These are phyloP conservation scores for Phylloporus rhodoxanthus DNA, from an alignment of 768 basidiomycete species.

Conservation along the genomic window DNA sequence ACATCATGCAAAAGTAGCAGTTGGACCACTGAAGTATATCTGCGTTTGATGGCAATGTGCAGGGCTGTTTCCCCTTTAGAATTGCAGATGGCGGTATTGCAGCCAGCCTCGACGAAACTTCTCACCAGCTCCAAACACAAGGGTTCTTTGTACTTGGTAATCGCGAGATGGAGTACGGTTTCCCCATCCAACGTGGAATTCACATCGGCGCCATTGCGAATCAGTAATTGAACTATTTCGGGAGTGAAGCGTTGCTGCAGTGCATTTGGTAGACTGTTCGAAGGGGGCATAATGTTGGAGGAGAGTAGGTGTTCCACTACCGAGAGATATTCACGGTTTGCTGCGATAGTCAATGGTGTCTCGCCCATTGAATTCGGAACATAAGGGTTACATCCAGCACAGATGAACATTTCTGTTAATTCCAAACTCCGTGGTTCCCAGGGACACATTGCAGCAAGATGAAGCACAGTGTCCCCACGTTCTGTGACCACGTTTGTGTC, in stretches of 20 bases:
- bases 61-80: too few species aligned
- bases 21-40: too few species aligned
- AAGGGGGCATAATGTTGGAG: background rate
- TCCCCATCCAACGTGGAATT: background rate
- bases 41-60: too few species aligned
- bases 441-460: background rate
- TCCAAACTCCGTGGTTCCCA: too few species aligned
- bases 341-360: background rate
- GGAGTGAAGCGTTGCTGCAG: too few species aligned
- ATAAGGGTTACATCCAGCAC: background rate
- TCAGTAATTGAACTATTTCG: too few species aligned
- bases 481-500: background rate
- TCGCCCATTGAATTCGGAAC: background rate
- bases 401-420: background rate
- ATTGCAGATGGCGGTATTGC: too few species aligned
- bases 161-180: background rate
- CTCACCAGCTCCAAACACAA: background rate
- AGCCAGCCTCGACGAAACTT: too few species aligned
- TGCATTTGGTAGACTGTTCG: too few species aligned
- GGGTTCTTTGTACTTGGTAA: background rate
- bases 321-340: background rate
- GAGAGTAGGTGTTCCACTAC: background rate
- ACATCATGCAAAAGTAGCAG: too few species aligned
- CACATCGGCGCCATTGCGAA: too few species aligned
- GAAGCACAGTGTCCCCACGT: background rate